Evolutionary conservation across 2,329 filamentous ascomycete species (phyloP).

Genomic region (Neocucurbitaria cava): DNA sequence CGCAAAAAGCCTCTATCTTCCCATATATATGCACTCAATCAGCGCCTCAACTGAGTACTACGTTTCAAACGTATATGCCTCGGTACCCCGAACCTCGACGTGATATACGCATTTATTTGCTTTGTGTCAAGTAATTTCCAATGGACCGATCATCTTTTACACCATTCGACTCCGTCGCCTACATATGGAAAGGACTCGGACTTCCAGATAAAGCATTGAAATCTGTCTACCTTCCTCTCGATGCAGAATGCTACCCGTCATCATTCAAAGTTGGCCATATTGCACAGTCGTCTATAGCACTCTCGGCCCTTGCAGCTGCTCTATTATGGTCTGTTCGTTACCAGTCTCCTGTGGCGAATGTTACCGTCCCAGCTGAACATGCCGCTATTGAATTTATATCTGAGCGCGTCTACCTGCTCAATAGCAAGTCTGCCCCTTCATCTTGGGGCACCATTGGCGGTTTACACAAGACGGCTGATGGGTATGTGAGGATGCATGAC

Average conservation of each 20-base stretch:
- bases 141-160: slow-evolving; percentile 34
- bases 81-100: too few relatives aligned
- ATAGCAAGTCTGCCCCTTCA: slow-evolving; percentile 44
- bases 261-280: slow-evolving; percentile 63
- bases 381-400: slow-evolving; percentile 62
- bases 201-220: slow-evolving; percentile 31
- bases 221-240: slow-evolving; percentile 25
- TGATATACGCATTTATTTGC: too few relatives aligned
- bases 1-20: neutral
- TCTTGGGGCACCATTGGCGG: slow-evolving; percentile 58
- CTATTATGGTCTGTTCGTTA: slow-evolving; percentile 52
- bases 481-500: slow-evolving; percentile 64
- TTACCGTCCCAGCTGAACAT: slow-evolving; percentile 56
- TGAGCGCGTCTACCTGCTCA: slow-evolving; percentile 57
- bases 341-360: slow-evolving; percentile 36
- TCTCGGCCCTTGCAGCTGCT: slow-evolving; percentile 60
- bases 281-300: slow-evolving; percentile 60
- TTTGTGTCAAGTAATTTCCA: neutral
- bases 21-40: neutral
- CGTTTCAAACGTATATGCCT: too few relatives aligned
- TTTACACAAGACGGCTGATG: slow-evolving; percentile 59
- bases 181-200: slow-evolving; percentile 38
- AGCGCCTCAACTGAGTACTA: too few relatives aligned
- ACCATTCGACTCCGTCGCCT: slow-evolving; percentile 31
- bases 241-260: slow-evolving; percentile 51